These are phyloP conservation scores for Haberlea rhodopensis DNA, from an alignment of 257 asterid species.

Conservation along the genomic window DNA sequence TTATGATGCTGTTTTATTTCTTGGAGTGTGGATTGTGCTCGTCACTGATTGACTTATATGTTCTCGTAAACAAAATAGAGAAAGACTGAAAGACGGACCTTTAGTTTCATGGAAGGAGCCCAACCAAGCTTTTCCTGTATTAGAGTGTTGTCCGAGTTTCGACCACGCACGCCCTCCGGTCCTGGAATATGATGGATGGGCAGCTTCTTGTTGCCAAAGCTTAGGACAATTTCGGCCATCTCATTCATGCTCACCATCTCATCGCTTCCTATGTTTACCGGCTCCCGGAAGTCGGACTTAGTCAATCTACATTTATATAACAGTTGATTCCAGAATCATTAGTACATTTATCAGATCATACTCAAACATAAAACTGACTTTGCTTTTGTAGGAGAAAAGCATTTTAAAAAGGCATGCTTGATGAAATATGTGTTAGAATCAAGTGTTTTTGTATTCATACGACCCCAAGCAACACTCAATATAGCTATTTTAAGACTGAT, in stretches of 20 bases:
- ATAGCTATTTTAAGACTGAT: no score
- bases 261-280: slow-evolving; percentile 88
- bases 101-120: slow-evolving; percentile 86
- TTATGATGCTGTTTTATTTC: neutral
- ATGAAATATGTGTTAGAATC: neutral
- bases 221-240: slow-evolving; percentile 84
- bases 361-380: neutral
- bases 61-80: neutral
- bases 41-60: neutral
- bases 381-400: no score
- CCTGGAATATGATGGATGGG: slow-evolving; percentile 87
- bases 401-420: no score
- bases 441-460: neutral
- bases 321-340: neutral
- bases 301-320: slow-evolving; percentile 51
- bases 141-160: slow-evolving; percentile 79
- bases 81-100: slow-evolving; percentile 35
- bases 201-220: slow-evolving; percentile 71
- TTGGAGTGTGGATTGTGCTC: neutral
- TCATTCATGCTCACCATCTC: slow-evolving; percentile 98
- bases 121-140: slow-evolving; percentile 86
- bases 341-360: neutral
- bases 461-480: neutral
- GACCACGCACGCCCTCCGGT: slow-evolving; percentile 86
- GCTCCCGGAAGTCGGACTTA: slow-evolving; percentile 85